These are phyloP conservation scores for Madurella fahalii DNA, from an alignment of 2,329 filamentous ascomycete species.

Conservation along the genomic window DNA sequence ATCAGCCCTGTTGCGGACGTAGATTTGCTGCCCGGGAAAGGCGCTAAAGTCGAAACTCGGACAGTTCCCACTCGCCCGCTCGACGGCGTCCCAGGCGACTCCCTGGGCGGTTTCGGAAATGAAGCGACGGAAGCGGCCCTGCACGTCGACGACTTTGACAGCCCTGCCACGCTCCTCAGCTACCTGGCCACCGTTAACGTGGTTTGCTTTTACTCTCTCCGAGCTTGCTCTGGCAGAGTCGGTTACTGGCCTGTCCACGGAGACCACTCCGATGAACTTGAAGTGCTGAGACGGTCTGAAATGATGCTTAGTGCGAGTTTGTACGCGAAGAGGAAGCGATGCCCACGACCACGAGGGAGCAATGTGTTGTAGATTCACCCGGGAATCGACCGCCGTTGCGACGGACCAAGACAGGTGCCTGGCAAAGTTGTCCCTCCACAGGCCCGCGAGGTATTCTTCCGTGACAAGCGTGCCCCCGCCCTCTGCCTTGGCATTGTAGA, in stretches of 20 bases:
- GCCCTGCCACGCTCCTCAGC: conserved; percentile 21
- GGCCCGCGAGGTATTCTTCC: conserved; percentile 25
- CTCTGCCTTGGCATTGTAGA: conserved; percentile 24
- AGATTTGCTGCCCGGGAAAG: conserved; percentile 17
- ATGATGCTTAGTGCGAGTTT: conserved; percentile 13
- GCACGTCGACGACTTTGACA: conserved; percentile 22
- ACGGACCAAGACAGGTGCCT: conserved; percentile 27
- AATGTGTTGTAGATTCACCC: conserved; percentile 19
- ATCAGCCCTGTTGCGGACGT: conserved; percentile 19
- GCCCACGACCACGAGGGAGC: conserved; percentile 28
- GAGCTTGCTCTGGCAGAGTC: neutral
- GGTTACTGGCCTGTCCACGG: neutral
- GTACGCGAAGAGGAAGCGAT: conserved; percentile 23
- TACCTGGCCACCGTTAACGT: conserved; percentile 12
- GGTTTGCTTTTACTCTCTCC: neutral
- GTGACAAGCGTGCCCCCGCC: conserved; percentile 12
- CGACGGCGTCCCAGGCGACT: conserved; percentile 21
- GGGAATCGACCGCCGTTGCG: conserved; percentile 14
- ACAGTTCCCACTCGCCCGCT: conserved; percentile 12
- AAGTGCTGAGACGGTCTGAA: conserved; percentile 21
- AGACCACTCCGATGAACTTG: conserved; percentile 12
- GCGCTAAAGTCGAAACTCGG: conserved; percentile 20
- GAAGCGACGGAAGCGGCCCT: conserved; percentile 24
- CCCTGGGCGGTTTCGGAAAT: conserved; percentile 14
- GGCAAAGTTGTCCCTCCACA: conserved; percentile 26